A percentile compares a stretch with the other conserved stretches of the same genome.
These are phyloP conservation scores for Serendipita sp. DNA, from an alignment of 768 basidiomycete genomes.

Conservation along the genomic window DNA sequence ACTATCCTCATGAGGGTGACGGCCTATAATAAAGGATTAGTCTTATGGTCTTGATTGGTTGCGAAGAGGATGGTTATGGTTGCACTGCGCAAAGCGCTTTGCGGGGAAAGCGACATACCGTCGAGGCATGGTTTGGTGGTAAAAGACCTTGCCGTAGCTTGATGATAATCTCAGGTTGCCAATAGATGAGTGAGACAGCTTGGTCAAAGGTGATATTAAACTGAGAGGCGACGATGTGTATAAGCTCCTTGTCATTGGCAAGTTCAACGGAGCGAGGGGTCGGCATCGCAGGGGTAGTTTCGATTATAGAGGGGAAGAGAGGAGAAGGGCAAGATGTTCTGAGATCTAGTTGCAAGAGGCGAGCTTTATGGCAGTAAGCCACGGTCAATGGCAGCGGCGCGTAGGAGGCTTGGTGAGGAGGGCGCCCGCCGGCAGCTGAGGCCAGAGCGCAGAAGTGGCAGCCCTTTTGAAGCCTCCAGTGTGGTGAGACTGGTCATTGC, in stretches of 20 bases:
- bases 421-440: background rate
- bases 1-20: background rate
- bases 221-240: background rate
- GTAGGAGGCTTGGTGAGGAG: too few relatives aligned
- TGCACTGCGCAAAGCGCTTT: background rate
- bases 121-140: background rate
- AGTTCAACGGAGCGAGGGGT: background rate
- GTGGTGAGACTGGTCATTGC: background rate
- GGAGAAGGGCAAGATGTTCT: background rate
- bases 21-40: background rate
- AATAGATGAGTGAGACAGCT: constrained; percentile 1
- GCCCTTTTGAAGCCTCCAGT: background rate
- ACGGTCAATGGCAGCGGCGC: too few relatives aligned
- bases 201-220: background rate
- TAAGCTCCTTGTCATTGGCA: background rate
- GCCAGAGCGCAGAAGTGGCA: background rate
- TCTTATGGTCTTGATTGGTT: background rate
- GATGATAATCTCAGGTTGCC: background rate
- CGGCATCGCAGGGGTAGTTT: background rate
- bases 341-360: background rate
- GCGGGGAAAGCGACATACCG: background rate
- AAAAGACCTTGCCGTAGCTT: background rate
- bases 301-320: background rate
- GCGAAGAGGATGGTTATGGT: background rate
- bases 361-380: too few relatives aligned